Evolutionary conservation across 2,329 filamentous ascomycete genomes (phyloP).

Genomic region (Colletotrichum phormii): DNA sequence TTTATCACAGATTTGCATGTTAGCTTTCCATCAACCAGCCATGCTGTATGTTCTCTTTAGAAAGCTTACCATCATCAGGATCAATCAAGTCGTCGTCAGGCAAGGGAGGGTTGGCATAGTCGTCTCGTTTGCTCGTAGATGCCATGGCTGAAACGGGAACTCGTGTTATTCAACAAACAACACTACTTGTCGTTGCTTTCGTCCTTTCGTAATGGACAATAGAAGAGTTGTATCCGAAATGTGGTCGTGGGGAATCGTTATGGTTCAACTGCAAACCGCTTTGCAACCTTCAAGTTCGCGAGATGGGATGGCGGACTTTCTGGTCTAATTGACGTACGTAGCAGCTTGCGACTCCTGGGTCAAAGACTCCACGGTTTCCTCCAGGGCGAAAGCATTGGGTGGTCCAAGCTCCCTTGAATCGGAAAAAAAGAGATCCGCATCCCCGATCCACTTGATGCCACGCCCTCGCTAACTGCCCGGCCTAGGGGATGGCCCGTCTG

Average conservation of each 20-base stretch:
- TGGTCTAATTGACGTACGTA: constrained; percentile 19
- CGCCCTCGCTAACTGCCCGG: neutral
- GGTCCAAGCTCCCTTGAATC: constrained; percentile 43
- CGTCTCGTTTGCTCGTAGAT: constrained; percentile 60
- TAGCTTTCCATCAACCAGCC: neutral
- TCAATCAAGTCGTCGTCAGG: constrained; percentile 81
- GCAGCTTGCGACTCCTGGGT: constrained; percentile 22
- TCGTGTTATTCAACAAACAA: neutral
- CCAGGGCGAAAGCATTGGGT: constrained; percentile 32
- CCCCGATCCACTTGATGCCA: neutral
- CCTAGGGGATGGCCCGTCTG: neutral
- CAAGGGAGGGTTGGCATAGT: constrained; percentile 71
- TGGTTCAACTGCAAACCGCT: neutral
- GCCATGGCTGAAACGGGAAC: constrained; percentile 52
- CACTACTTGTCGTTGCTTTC: neutral
- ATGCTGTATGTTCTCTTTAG: neutral
- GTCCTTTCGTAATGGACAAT: neutral
- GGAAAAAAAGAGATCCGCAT: constrained; percentile 30
- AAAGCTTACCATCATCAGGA: constrained; percentile 77
- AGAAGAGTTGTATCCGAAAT: neutral
- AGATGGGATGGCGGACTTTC: constrained; percentile 7
- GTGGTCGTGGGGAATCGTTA: neutral
- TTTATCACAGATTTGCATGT: constrained; percentile 45
- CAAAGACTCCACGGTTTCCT: constrained; percentile 44
- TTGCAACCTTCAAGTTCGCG: neutral